phyloP scores from a whole-genome alignment of 2,329 filamentous ascomycete genomes.

The Aspergillaceae sp. region DNA sequence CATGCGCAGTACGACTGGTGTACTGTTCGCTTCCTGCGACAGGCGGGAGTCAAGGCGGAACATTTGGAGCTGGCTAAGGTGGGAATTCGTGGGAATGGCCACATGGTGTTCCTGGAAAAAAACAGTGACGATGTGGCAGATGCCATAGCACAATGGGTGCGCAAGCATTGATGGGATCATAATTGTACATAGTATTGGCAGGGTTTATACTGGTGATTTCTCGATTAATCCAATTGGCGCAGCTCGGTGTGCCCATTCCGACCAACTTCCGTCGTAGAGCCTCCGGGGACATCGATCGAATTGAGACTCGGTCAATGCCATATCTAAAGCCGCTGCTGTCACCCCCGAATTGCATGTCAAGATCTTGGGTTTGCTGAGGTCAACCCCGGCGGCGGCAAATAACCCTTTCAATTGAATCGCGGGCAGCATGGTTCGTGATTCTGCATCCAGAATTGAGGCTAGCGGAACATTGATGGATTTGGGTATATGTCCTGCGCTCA shows the following conservation, averaged over 20 bases:
- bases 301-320: conserved; percentile 14
- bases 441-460: conserved; percentile 10
- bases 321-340: conserved; percentile 19
- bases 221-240: conserved; percentile 7
- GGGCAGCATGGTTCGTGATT: conserved; percentile 7
- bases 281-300: conserved; percentile 9
- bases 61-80: conserved; percentile 39
- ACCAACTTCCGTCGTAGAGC: conserved; percentile 27
- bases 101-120: conserved; percentile 34
- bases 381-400: conserved; percentile 12
- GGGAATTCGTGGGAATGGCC: conserved; percentile 47
- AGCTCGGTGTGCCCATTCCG: conserved; percentile 19
- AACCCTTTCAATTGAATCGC: conserved; percentile 4
- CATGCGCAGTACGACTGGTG: conserved; percentile 50
- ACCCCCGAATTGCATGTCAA: conserved; percentile 24
- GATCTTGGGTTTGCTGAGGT: conserved; percentile 8
- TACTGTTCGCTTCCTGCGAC: conserved; percentile 44
- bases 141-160: not conserved
- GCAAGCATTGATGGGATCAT: not conserved
- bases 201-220: not conserved
- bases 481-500: conserved; percentile 19
- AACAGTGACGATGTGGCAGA: conserved; percentile 15
- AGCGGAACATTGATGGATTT: conserved; percentile 19
- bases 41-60: conserved; percentile 42
- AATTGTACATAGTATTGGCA: not conserved